Evolutionary conservation across 345 rosid species (phyloP).

Genomic region (Bruguiera parviflora): DNA sequence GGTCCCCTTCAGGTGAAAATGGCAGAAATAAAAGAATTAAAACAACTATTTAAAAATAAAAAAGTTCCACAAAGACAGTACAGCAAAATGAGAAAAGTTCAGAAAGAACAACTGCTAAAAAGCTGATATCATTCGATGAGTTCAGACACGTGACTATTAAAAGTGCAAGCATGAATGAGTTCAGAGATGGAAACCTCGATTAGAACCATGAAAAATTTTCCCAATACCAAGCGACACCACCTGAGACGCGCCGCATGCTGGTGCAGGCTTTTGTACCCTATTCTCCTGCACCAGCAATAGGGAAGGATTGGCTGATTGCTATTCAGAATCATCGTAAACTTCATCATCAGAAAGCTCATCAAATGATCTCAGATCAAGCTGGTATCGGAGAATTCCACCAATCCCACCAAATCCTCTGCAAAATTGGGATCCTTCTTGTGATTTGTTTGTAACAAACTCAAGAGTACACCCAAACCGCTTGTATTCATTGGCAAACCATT

Average conservation of each 20-base stretch:
- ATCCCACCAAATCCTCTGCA: conserved; percentile 94
- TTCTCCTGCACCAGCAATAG: conserved; percentile 46
- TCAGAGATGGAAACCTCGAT: conserved; percentile 22
- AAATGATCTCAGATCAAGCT: conserved; percentile 78
- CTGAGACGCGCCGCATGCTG: conserved; percentile 23
- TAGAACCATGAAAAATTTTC: background rate
- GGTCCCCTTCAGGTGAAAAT: background rate
- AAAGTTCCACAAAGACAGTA: too few relatives aligned
- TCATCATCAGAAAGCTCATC: conserved; percentile 79
- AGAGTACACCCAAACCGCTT: conserved; percentile 76
- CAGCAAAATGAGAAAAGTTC: too few relatives aligned
- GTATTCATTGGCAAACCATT: conserved; percentile 93
- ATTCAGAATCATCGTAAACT: conserved; percentile 75
- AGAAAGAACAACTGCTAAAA: too few relatives aligned
- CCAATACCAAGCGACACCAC: conserved; percentile 13
- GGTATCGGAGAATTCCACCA: conserved; percentile 90
- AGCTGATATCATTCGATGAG: too few relatives aligned
- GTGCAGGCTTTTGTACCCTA: conserved; percentile 41
- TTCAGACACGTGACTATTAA: too few relatives aligned
- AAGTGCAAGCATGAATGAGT: background rate
- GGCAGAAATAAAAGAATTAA: background rate
- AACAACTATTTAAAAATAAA: background rate
- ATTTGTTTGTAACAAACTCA: conserved; percentile 85
- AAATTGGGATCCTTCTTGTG: conserved; percentile 94
- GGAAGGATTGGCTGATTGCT: conserved; percentile 53